Percentiles rank a stretch among this genome's conserved stretches.
Conservation (phyloP, 1,284 basidiomycete genomes). For the Heterobasidion occidentale region DNA sequence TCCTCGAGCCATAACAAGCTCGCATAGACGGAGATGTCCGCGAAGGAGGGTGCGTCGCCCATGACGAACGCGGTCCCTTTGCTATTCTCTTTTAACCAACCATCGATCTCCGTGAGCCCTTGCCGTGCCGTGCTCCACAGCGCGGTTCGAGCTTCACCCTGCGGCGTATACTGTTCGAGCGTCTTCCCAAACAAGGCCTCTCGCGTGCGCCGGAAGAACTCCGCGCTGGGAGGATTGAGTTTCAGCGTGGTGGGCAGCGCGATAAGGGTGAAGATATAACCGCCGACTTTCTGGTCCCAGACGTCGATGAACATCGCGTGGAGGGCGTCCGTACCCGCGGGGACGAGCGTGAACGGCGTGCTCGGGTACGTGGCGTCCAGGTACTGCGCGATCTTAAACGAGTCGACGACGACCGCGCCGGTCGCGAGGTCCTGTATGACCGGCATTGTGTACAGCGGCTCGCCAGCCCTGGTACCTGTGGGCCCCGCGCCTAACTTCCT, state of each 20-base stretch:
- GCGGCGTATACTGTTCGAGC: constrained; percentile 26
- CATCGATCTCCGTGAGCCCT: constrained; percentile 23
- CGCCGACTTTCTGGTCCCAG: constrained; percentile 6
- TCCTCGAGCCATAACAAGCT: constrained; percentile 22
- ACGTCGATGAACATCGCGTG: constrained; percentile 23
- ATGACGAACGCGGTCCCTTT: constrained; percentile 13
- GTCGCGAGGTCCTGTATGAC: constrained; percentile 18
- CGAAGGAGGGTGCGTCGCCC: constrained; percentile 23
- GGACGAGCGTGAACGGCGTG: constrained; percentile 15
- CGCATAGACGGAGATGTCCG: constrained; percentile 25
- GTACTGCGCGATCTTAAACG: constrained; percentile 22
- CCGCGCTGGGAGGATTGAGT: constrained; percentile 15
- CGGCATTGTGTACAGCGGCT: constrained; percentile 16
- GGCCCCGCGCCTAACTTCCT: constrained; percentile 21
- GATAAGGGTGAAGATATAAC: constrained; percentile 6
- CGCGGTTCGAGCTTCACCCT: constrained; percentile 14
- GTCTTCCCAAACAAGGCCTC: constrained; percentile 23
- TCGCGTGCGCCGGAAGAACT: constrained; percentile 29
- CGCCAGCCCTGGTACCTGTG: constrained; percentile 14
- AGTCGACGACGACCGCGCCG: constrained; percentile 21
- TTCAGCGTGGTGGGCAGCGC: constrained; percentile 18
- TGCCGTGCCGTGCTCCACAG: constrained; percentile 18
- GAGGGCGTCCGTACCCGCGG: constrained; percentile 17
- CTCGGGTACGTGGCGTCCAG: constrained; percentile 25
- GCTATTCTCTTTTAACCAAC: constrained; percentile 23